Conservation (phyloP, 2,329 filamentous ascomycete genomes). For the Aureobasidium uvarum region DNA sequence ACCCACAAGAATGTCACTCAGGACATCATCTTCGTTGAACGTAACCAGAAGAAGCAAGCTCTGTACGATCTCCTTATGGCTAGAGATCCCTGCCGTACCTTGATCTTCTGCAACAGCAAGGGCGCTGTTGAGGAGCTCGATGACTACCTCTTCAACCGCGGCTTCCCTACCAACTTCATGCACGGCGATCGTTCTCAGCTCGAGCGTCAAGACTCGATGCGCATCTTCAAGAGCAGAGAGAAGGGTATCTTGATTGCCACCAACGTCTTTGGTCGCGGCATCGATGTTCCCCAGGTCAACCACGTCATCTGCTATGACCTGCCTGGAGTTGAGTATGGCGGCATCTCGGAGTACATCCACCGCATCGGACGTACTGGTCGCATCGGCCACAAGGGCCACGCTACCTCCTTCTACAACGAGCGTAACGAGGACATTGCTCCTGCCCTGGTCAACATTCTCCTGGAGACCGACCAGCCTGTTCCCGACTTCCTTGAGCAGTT, state of each 20-base stretch:
- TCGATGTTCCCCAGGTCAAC: conserved; percentile 82
- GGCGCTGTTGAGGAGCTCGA: conserved; percentile 77
- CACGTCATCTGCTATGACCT: conserved; percentile 95
- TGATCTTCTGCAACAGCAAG: conserved; percentile 89
- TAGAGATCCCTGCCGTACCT: conserved; percentile 69
- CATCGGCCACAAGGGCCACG: conserved; percentile 81
- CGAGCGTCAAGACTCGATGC: conserved; percentile 89
- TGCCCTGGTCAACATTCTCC: conserved; percentile 73
- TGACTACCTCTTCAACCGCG: conserved; percentile 78
- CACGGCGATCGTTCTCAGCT: conserved; percentile 82
- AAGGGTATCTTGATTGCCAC: conserved; percentile 82
- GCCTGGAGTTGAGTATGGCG: conserved; percentile 70
- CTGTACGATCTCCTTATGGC: conserved; percentile 70
- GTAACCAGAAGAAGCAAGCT: conserved; percentile 64
- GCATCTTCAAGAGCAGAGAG: conserved; percentile 72
- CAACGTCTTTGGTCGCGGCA: conserved; percentile 79
- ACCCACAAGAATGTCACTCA: conserved; percentile 82
- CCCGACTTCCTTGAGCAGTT: conserved; percentile 75
- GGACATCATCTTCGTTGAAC: conserved; percentile 65
- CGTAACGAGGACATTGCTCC: conserved; percentile 69
- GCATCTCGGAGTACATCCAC: conserved; percentile 90
- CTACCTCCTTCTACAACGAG: conserved; percentile 86
- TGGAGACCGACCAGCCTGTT: conserved; percentile 74
- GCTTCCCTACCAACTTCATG: conserved; percentile 81
- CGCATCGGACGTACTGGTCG: conserved; percentile 94